A percentile compares a stretch with the other conserved stretches of the same genome.
Evolutionary conservation across 164 flowering plant species (phyloP).

Genomic region (Magnolia sinica): DNA sequence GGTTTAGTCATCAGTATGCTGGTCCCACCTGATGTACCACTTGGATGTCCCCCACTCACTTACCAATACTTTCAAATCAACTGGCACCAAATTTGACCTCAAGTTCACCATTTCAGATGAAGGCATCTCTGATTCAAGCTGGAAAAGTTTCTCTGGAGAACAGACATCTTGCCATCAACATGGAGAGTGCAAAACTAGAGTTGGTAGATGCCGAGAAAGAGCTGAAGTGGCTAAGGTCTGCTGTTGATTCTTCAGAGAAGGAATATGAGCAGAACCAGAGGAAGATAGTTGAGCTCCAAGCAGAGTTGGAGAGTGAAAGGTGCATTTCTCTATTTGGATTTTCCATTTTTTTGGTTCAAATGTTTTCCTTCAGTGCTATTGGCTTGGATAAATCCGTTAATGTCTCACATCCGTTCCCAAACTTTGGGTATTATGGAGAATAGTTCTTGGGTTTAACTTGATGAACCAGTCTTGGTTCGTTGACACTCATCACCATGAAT

Average conservation of each 20-base stretch:
- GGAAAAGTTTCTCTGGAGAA: conserved; percentile 55
- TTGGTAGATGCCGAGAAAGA: conserved; percentile 89
- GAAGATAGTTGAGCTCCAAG: conserved; percentile 43
- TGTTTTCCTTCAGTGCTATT: not conserved
- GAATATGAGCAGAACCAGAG: conserved; percentile 76
- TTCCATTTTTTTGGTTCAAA: not conserved
- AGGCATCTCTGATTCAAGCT: conserved; percentile 47
- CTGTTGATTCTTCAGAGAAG: conserved; percentile 72
- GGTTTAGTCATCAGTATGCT: not conserved
- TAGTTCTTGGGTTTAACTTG: not conserved
- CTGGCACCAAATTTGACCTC: not conserved
- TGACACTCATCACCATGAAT: not conserved
- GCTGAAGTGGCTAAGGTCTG: conserved; percentile 77
- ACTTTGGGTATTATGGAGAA: not conserved
- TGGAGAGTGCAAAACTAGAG: conserved; percentile 76
- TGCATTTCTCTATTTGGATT: conserved; percentile 15
- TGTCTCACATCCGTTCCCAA: not conserved
- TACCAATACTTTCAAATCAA: not conserved
- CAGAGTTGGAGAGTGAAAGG: conserved; percentile 70
- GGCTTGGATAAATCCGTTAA: not conserved
- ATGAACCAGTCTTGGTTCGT: not conserved
- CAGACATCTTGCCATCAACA: conserved; percentile 48
- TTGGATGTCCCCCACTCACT: not conserved
- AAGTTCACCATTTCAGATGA: conserved; percentile 54
- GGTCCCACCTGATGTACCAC: not conserved